Evolutionary conservation across 371 early-diverging fungal species (phyloP), one percentile per base, ranked within the genome.

Genomic region (Apophysomyces elegans): DNA sequence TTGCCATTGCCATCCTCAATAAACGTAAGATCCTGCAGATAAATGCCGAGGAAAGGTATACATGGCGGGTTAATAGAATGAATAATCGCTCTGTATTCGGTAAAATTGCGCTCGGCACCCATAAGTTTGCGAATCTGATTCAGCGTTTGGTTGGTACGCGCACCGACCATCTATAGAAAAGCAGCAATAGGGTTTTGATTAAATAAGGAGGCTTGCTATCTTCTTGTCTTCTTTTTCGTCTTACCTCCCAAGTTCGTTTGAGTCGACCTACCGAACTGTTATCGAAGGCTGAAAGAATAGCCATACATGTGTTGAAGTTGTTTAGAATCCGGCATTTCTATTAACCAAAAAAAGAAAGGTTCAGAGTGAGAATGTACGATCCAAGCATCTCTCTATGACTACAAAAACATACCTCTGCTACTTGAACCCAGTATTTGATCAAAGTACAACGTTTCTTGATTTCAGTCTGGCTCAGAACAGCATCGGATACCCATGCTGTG

Each of bases 1-100:
- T 90, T 80, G n/a, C 89, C 70, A 77, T 95, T 96, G 26, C 97
- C 97, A 62, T 96, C 96, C 67, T 97, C 95, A 47, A 97, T 91
- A 77, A 96, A 95, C 2, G 96, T 96, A 58, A 98, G 73, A 70
- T 98, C 98, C 63, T 94, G 95, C 16, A 97, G 78, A 70, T 93
- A 95, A 47, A 91, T 86, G n/a, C 93, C 96, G 38, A 98, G 82
- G 74, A 95, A 96, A 0, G 98, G 98, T 6, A 98, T 91, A 70
- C 95, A 95, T 0, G 97, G 97, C 39, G 96, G 97, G 69, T 93
- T 93, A 54, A 91, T 87, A 3, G 90, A 87, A 70, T 94, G 94
- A 47, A 98, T 84, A 56, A 90, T 78, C 39, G 90, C 93, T 66
- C 97, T 91, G 79, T 98, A 98, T 57, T 84, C 85, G 59, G 84